These are phyloP conservation scores for Colletotrichum australisinense DNA, from an alignment of 2,329 filamentous ascomycete genomes.

Conservation along the genomic window DNA sequence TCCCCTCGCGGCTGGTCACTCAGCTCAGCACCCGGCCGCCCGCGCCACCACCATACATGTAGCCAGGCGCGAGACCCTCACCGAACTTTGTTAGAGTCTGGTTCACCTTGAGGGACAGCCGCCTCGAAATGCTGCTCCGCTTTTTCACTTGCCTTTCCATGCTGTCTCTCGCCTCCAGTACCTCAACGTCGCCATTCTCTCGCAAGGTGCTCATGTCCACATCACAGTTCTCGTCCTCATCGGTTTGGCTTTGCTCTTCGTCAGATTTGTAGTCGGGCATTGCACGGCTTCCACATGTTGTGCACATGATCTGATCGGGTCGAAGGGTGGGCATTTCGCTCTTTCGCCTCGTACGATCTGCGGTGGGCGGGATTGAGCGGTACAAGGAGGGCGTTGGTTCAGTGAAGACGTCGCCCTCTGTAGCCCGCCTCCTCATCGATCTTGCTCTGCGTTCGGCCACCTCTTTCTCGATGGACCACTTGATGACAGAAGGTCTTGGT, in stretches of 20 bases:
- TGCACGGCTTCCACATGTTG: conserved; percentile 15
- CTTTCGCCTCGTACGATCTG: background rate
- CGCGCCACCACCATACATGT: background rate
- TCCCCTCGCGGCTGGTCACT: background rate
- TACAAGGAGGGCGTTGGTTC: background rate
- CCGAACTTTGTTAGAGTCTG: conserved; percentile 1
- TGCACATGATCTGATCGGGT: conserved; percentile 7
- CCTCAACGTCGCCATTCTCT: background rate
- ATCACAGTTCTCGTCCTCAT: background rate
- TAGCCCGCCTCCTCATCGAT: conserved; percentile 2
- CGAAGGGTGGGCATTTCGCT: background rate
- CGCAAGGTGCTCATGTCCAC: background rate
- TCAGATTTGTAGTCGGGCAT: background rate
- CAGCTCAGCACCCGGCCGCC: background rate
- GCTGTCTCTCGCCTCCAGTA: background rate
- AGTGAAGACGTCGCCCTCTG: background rate
- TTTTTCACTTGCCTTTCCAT: background rate
- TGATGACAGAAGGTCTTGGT: background rate
- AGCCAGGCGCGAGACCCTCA: conserved; percentile 3
- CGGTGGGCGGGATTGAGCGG: background rate
- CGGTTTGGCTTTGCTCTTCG: background rate
- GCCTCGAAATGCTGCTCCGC: conserved; percentile 4
- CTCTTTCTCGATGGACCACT: background rate
- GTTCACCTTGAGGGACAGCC: conserved; percentile 13
- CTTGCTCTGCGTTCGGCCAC: background rate